A percentile compares a stretch with the other conserved stretches of the same genome.
These are phyloP conservation scores for Xylaria digitata DNA, from an alignment of 2,329 filamentous ascomycete species.

Conservation along the genomic window DNA sequence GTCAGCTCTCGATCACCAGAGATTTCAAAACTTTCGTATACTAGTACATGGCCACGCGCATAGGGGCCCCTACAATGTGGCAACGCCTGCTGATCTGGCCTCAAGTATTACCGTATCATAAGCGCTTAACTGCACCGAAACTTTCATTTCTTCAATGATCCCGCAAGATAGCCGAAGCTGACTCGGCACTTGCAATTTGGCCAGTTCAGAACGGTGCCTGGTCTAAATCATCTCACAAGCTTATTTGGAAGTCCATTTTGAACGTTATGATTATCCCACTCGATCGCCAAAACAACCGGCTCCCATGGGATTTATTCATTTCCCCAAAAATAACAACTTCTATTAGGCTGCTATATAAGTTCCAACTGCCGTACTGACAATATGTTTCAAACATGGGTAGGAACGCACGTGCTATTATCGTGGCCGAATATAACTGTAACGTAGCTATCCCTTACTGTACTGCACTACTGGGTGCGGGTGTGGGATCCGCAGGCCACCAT, in stretches of 20 bases:
- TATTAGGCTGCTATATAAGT: not conserved
- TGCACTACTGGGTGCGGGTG: too few relatives aligned
- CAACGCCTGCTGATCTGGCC: not conserved
- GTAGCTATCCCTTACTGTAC: too few relatives aligned
- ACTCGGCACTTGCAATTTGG: constrained; percentile 1
- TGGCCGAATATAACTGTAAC: too few relatives aligned
- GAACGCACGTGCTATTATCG: not conserved
- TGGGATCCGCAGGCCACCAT: too few relatives aligned
- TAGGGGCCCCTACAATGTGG: too few relatives aligned
- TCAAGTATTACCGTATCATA: not conserved
- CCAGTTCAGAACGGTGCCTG: not conserved
- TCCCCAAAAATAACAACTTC: not conserved
- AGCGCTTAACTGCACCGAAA: not conserved
- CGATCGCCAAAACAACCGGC: not conserved
- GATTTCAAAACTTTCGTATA: too few relatives aligned
- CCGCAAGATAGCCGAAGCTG: constrained; percentile 5
- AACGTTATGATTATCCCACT: not conserved
- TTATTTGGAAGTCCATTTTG: not conserved
- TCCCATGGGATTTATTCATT: constrained; percentile 15
- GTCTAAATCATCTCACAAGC: not conserved
- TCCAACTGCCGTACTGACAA: too few relatives aligned
- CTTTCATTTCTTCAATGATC: constrained; percentile 1
- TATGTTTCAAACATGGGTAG: too few relatives aligned
- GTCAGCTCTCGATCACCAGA: not conserved
- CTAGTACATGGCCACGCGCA: too few relatives aligned